Conservation (phyloP, 306 rosid genomes). For the Malus orientalis region DNA sequence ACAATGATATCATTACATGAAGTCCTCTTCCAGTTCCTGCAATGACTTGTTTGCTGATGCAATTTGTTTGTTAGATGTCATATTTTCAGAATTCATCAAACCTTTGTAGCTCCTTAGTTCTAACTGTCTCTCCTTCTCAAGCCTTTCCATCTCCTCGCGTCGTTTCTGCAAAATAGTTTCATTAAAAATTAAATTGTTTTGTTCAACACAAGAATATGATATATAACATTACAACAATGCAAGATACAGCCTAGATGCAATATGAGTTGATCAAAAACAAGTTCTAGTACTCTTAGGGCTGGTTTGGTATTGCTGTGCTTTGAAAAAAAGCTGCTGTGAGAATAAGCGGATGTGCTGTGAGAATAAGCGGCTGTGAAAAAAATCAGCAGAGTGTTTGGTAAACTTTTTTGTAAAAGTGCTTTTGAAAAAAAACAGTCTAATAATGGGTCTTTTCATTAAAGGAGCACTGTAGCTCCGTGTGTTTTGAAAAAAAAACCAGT, state of each 20-base stretch:
- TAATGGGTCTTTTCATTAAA: too few relatives aligned
- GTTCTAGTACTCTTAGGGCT: background rate
- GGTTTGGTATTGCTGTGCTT: too few relatives aligned
- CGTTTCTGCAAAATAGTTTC: slow-evolving; percentile 54
- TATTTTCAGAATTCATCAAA: slow-evolving; percentile 84
- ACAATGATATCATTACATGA: slow-evolving; percentile 49
- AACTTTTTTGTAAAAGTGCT: too few relatives aligned
- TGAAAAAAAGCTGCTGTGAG: too few relatives aligned
- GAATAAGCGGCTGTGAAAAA: too few relatives aligned
- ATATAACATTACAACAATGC: background rate
- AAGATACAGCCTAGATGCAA: background rate
- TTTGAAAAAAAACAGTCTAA: too few relatives aligned
- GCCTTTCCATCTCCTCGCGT: slow-evolving; percentile 79
- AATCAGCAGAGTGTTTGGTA: too few relatives aligned
- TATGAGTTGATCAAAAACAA: background rate
- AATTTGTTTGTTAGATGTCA: slow-evolving; percentile 86
- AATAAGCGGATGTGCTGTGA: too few relatives aligned
- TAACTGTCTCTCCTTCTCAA: slow-evolving; percentile 80
- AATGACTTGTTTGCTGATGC: slow-evolving; percentile 74
- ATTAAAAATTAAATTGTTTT: background rate
- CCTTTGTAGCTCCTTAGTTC: slow-evolving; percentile 94
- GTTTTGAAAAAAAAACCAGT: too few relatives aligned
- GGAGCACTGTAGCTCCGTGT: too few relatives aligned
- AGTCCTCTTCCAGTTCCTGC: slow-evolving; percentile 95
- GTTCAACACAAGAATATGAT: background rate